Evolutionary conservation across 2,329 filamentous ascomycete species (phyloP).

Genomic region (Didymella sp.): DNA sequence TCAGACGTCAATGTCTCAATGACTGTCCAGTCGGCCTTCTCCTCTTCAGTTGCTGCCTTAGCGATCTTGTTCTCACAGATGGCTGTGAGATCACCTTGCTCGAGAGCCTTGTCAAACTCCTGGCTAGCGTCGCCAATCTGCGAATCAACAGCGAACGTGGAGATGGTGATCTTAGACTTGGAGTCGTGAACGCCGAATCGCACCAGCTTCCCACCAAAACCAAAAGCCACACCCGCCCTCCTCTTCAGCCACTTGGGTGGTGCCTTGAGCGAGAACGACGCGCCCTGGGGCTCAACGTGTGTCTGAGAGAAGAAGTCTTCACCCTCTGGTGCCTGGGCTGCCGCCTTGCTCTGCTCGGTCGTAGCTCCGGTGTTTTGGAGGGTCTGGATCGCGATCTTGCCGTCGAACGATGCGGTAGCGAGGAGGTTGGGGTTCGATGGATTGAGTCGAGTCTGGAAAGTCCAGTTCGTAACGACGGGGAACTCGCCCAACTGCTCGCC

Average conservation of each 20-base stretch:
- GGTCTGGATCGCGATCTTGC: slow-evolving; percentile 92
- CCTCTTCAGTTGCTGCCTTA: slow-evolving; percentile 80
- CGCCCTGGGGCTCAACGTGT: slow-evolving; percentile 87
- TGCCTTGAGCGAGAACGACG: slow-evolving; percentile 84
- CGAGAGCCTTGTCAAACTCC: slow-evolving; percentile 83
- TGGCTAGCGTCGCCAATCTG: slow-evolving; percentile 83
- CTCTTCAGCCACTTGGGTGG: slow-evolving; percentile 91
- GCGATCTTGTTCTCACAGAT: slow-evolving; percentile 83
- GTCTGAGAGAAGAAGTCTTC: slow-evolving; percentile 97
- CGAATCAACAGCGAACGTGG: slow-evolving; percentile 86
- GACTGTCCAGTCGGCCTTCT: slow-evolving; percentile 95
- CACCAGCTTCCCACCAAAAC: slow-evolving; percentile 92
- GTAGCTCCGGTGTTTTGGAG: slow-evolving; percentile 90
- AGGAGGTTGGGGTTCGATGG: slow-evolving; percentile 90
- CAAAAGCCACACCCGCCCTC: slow-evolving; percentile 86
- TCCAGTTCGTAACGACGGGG: slow-evolving; percentile 98
- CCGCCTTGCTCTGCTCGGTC: slow-evolving; percentile 64
- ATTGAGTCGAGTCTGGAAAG: slow-evolving; percentile 93
- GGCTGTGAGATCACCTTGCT: slow-evolving; percentile 74
- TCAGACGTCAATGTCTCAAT: slow-evolving; percentile 86
- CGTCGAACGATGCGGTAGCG: slow-evolving; percentile 95
- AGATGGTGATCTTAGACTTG: slow-evolving; percentile 80
- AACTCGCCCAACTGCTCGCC: slow-evolving; percentile 90
- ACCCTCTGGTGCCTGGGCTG: slow-evolving; percentile 74
- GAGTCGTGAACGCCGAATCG: slow-evolving; percentile 73